Evolutionary conservation across 495 filamentous ascomycete genomes (phyloP), one percentile per base, ranked within the genome.

Genomic region (Talaromyces adpressus): DNA sequence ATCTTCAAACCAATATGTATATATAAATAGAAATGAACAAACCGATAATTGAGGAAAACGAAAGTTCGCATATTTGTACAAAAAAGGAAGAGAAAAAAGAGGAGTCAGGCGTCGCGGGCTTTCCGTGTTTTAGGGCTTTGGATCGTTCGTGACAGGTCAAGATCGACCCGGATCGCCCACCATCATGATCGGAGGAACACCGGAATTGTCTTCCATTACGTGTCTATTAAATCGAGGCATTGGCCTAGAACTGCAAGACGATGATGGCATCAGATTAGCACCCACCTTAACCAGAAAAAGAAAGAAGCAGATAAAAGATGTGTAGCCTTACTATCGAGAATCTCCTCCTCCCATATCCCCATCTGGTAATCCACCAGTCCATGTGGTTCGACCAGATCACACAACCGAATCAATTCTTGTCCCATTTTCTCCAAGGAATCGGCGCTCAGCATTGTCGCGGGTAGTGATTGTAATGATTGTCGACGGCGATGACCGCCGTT

Each of bases 301-400:
- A 25, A 6, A 56, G 16, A 56, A 6, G 11, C 0, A 25, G 22
- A 8, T 29, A 60, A 62, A 68, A 65, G 62, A 62, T 51, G 62
- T 36, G 45, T 65, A 61, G 54, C 81, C 91, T 68, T 81, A 94
- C 92, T 82, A 59, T 82, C 83, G 54, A 96, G 82, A 66, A 98
- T 97, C 67, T 90, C 89, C 72, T 97, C 93, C 73, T 98, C 94
- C 85, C 91, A 93, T 53, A 98, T 90, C 3, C 94, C 94, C 78
- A 96, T 94, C 69, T 98, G 89, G 72, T 97, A 98, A 76, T 98
- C 94, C 6, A 98, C 93, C 27, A 98, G 77, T 16, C 94, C 94
- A 67, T 95, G 86, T 61, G 87, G 85, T 70, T 97, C 94, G 61
- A 98, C 81, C 41, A 82, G 82, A 72, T 98, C 93, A 71, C 93